Percentiles rank a stretch among this genome's conserved stretches.
phyloP scores from a whole-genome alignment of 2,329 filamentous ascomycete species.

The Rasamsonia emersonii region DNA sequence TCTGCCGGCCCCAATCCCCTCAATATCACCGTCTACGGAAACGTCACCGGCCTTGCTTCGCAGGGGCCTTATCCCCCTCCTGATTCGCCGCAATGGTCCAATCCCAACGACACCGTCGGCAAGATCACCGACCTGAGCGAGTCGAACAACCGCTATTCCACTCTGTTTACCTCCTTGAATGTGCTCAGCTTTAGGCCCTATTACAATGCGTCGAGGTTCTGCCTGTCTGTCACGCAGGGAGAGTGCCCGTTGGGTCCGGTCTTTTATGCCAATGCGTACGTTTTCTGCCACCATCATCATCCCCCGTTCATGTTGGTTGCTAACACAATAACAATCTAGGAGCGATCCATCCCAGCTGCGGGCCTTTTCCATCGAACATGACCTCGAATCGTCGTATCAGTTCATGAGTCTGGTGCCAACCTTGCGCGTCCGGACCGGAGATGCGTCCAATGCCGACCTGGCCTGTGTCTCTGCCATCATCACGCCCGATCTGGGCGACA shows the following conservation, averaged over 20 bases:
- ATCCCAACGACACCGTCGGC: constrained; percentile 55
- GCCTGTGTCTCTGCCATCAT: constrained; percentile 75
- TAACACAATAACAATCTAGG: constrained; percentile 13
- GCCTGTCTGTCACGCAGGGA: constrained; percentile 49
- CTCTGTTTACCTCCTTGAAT: constrained; percentile 61
- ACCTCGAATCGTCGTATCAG: constrained; percentile 73
- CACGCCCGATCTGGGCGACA: constrained; percentile 69
- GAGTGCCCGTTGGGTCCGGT: constrained; percentile 67
- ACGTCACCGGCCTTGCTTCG: constrained; percentile 68
- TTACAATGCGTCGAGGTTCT: constrained; percentile 54
- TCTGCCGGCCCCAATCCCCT: constrained; percentile 54
- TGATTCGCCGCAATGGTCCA: constrained; percentile 52
- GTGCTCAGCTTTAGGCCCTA: constrained; percentile 71
- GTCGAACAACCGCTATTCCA: constrained; percentile 56
- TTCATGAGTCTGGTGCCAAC: constrained; percentile 74
- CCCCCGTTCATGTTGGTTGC: constrained; percentile 5
- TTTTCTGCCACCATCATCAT: constrained; percentile 3
- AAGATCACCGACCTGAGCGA: constrained; percentile 65
- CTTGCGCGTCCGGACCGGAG: constrained; percentile 67
- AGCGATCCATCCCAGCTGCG: constrained; percentile 50
- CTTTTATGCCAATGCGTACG: constrained; percentile 52
- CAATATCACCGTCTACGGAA: constrained; percentile 76
- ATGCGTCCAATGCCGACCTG: constrained; percentile 53
- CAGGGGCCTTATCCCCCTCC: constrained; percentile 51
- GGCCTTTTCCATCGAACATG: constrained; percentile 63